A percentile compares a stretch with the other conserved stretches of the same genome.
Evolutionary conservation across 2,329 filamentous ascomycete species (phyloP).

Genomic region (Colletotrichum shisoi): DNA sequence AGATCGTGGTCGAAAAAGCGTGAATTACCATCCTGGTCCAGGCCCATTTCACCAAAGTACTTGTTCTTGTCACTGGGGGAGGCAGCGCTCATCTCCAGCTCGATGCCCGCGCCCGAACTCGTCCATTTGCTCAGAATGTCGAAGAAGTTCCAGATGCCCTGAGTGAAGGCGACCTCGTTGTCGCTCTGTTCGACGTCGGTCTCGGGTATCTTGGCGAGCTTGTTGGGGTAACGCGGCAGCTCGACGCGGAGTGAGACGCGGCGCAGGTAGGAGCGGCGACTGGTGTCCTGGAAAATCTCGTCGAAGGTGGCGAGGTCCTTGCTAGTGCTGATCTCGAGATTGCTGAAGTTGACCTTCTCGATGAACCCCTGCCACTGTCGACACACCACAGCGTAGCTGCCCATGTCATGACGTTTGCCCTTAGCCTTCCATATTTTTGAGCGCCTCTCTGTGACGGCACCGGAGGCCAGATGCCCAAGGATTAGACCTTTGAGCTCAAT

Average conservation of each 20-base stretch:
- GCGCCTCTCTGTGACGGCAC: slow-evolving; percentile 21
- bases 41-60: slow-evolving; percentile 40
- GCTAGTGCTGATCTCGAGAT: slow-evolving; percentile 39
- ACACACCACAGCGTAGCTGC: slow-evolving; percentile 44
- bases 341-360: slow-evolving; percentile 43
- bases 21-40: slow-evolving; percentile 42
- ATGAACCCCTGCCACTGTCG: slow-evolving; percentile 43
- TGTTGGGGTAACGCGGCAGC: slow-evolving; percentile 41
- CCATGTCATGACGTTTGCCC: slow-evolving; percentile 34
- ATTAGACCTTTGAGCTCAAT: slow-evolving; percentile 37
- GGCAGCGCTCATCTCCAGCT: slow-evolving; percentile 43
- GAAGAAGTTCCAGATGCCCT: slow-evolving; percentile 42
- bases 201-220: slow-evolving; percentile 40
- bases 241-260: slow-evolving; percentile 42
- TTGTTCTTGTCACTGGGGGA: slow-evolving; percentile 42
- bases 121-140: slow-evolving; percentile 42
- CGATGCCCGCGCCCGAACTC: slow-evolving; percentile 36
- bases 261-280: slow-evolving; percentile 40
- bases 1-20: slow-evolving; percentile 43
- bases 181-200: slow-evolving; percentile 42
- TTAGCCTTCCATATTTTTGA: slow-evolving; percentile 23
- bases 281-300: slow-evolving; percentile 39
- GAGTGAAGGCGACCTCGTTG: slow-evolving; percentile 44
- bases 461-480: slow-evolving; percentile 28
- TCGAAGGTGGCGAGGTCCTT: slow-evolving; percentile 42